Conservation (phyloP, 257 asterid genomes). For the Solanum medicagineum region DNA sequence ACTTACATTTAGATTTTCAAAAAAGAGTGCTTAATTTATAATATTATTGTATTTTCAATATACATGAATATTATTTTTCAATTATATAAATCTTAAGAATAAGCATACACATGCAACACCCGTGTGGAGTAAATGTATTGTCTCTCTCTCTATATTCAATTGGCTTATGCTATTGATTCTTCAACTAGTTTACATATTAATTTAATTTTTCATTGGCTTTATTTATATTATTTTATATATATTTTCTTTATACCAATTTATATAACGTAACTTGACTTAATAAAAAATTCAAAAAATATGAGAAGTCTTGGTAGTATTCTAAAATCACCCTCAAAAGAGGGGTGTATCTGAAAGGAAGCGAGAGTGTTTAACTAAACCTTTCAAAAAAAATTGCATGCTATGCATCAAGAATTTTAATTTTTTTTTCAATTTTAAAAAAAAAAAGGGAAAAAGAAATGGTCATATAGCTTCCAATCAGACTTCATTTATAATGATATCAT, state of each 20-base stretch:
- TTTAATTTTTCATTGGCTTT: neutral
- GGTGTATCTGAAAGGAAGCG: neutral
- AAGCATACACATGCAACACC: no score
- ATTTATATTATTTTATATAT: neutral
- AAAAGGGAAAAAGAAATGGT: no score
- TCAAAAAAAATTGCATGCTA: fast-evolving
- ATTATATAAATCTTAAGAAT: no score
- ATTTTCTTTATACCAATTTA: neutral
- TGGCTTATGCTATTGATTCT: neutral
- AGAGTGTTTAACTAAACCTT: neutral
- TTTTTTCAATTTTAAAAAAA: no score
- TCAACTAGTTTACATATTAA: neutral
- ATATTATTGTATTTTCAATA: no score
- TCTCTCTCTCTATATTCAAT: neutral
- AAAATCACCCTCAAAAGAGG: neutral
- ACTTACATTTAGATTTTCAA: no score
- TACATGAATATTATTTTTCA: no score
- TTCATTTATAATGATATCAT: neutral
- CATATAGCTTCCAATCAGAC: neutral
- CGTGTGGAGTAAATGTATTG: no score
- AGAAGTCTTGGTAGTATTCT: neutral
- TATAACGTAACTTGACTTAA: neutral
- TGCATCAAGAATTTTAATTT: neutral
- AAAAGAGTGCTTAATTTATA: no score
- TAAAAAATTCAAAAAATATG: neutral